A percentile compares a stretch with the other conserved stretches of the same genome.
Evolutionary conservation across 495 filamentous ascomycete species (phyloP).

Genomic region (Xylaria telfairii): DNA sequence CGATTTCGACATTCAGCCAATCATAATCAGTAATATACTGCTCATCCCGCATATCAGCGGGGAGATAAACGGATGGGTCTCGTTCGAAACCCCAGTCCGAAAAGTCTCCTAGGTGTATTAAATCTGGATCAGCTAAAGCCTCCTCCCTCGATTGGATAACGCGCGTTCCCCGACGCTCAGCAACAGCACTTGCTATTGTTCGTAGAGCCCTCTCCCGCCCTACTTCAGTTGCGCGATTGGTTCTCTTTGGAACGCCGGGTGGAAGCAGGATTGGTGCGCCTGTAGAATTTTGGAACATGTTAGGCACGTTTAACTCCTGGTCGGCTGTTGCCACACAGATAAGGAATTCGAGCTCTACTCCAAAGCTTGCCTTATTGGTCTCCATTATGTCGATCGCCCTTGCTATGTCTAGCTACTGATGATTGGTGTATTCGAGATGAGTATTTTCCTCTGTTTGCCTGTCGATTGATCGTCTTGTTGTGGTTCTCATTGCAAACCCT

Average conservation of each 20-base stretch:
- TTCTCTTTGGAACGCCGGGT: background rate
- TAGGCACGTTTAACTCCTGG: background rate
- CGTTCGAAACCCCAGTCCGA: slow-evolving; percentile 5
- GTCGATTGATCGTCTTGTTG: background rate
- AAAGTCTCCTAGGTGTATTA: background rate
- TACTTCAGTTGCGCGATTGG: background rate
- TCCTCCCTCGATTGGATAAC: slow-evolving; percentile 7
- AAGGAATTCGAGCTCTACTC: slow-evolving; percentile 35
- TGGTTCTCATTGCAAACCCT: background rate
- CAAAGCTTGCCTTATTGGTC: slow-evolving; percentile 24
- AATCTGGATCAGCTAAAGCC: background rate
- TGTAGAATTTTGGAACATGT: background rate
- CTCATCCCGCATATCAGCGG: no score
- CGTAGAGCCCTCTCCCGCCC: no score
- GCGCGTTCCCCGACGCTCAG: background rate
- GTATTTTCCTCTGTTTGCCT: background rate
- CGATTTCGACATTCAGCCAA: slow-evolving; percentile 7
- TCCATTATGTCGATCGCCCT: background rate
- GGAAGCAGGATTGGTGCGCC: background rate
- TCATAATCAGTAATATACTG: no score
- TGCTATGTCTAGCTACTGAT: background rate
- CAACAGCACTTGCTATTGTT: background rate
- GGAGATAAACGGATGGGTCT: background rate
- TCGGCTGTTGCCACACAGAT: background rate
- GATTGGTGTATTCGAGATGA: background rate